Evolutionary conservation across 2,329 filamentous ascomycete genomes (phyloP).

Genomic region (Aspergillus sp.): DNA sequence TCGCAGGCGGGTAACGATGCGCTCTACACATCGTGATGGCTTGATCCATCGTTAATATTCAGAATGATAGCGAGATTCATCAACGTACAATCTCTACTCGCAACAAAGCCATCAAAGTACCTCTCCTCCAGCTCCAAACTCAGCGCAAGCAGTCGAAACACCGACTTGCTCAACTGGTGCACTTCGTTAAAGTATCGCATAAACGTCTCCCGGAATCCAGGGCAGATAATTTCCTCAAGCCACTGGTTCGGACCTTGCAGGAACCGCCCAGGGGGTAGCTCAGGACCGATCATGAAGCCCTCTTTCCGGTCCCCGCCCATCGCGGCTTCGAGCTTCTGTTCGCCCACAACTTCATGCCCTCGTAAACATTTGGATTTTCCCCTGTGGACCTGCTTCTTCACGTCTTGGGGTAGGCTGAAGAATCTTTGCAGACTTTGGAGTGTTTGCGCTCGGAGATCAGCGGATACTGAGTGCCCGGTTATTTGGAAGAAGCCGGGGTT

Average conservation of each 20-base stretch:
- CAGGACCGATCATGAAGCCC: conserved; percentile 6
- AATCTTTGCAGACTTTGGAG: background rate
- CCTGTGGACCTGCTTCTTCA: background rate
- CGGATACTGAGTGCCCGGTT: background rate
- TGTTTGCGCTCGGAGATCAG: background rate
- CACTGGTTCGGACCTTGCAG: conserved; percentile 6
- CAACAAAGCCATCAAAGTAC: conserved; percentile 3
- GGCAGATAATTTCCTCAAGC: background rate
- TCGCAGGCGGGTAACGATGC: background rate
- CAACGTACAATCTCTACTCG: background rate
- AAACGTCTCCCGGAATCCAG: background rate
- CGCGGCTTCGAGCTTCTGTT: conserved; percentile 1
- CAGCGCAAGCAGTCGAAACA: conserved; percentile 2
- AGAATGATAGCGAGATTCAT: background rate
- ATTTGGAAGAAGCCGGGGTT: conserved; percentile 5
- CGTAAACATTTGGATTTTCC: background rate
- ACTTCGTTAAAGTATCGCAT: conserved; percentile 1
- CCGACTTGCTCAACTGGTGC: background rate
- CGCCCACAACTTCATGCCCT: conserved; percentile 1
- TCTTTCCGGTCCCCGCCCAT: conserved; percentile 2
- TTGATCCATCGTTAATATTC: background rate
- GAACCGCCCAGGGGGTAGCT: background rate
- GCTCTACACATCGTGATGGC: background rate
- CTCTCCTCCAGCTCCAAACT: background rate
- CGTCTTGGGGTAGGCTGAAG: background rate